Percentiles rank a stretch among this genome's conserved stretches.
Conservation (phyloP, 78 protist species). For the Dictyostelium discoideum region dicty_2.7 NC_007088.5:4369001-4369500, state of each 20-base stretch:
- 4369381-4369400: slow-evolving; percentile 71
- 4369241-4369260: slow-evolving; percentile 63
- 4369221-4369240: slow-evolving; percentile 45
- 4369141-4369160: slow-evolving; percentile 35
- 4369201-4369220: slow-evolving; percentile 57
- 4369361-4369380: slow-evolving; percentile 33
- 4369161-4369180: slow-evolving; percentile 57
- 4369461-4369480: slow-evolving; percentile 71
- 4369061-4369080: slow-evolving; percentile 46
- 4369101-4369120: slow-evolving; percentile 62
- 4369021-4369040: slow-evolving; percentile 4
- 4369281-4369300: slow-evolving; percentile 52
- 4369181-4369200: slow-evolving; percentile 45
- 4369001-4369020: slow-evolving; percentile 54
- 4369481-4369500: slow-evolving; percentile 61
- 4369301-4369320: slow-evolving; percentile 24
- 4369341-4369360: slow-evolving; percentile 40
- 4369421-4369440: slow-evolving; percentile 73
- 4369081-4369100: slow-evolving; percentile 67
- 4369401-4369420: slow-evolving; percentile 26
- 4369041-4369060: slow-evolving; percentile 57
- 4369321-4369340: slow-evolving; percentile 35
- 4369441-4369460: slow-evolving; percentile 71
- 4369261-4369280: not conserved
- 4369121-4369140: slow-evolving; percentile 46